Base-by-base conservation (phyloP, 495 filamentous ascomycete species). In the Aspergillus campestris region DNA sequence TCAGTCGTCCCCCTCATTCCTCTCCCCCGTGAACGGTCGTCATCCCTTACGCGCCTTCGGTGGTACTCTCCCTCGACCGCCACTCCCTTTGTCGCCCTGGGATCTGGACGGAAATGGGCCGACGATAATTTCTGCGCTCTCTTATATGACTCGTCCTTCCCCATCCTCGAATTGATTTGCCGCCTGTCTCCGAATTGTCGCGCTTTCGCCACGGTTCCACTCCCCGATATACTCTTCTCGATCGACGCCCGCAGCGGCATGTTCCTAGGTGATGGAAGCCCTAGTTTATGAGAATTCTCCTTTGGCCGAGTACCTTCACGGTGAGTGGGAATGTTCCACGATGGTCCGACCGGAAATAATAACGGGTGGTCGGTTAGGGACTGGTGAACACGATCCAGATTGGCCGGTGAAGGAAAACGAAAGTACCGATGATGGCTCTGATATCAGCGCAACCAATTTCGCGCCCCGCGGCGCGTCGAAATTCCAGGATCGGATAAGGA, bases 301-400 rank as follows among this genome's bases (percentile, higher is more conserved):
- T 48, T 74, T 97, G 68, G 89, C 88, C 60, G 83, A 86, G 50
- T 96, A 94, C 71, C 81, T 98, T 47, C 84, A 94, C 77, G 92
- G 91, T 95, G 61, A 50, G 69, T 69, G 28, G 33, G 40, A 42
- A 40, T 52, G 18, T 24, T 24, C 18, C 18, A 4, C 18, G 18
- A 24, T 24, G 1, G 4, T 24, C 18, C 18, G 18, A 24, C 18
- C 18, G 18, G 18, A 24, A 24, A 24, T 24, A 24, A 24, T 24
- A 24, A 10, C 45, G 42, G 31, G 24, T 51, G 45, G 40, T 39
- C n/a, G 31, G 47, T 41, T 59, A 74, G 78, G 75, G 14, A 69
- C 77, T 44, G 68, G 68, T 47, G 65, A 71, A 57, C 58, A 60
- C 41, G 62, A 69, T 34, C 57, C 67, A 44, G 60, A 61, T 49